Base-by-base conservation (phyloP, 2,329 filamentous ascomycete genomes). In the Graphilbum fragrans region DNA sequence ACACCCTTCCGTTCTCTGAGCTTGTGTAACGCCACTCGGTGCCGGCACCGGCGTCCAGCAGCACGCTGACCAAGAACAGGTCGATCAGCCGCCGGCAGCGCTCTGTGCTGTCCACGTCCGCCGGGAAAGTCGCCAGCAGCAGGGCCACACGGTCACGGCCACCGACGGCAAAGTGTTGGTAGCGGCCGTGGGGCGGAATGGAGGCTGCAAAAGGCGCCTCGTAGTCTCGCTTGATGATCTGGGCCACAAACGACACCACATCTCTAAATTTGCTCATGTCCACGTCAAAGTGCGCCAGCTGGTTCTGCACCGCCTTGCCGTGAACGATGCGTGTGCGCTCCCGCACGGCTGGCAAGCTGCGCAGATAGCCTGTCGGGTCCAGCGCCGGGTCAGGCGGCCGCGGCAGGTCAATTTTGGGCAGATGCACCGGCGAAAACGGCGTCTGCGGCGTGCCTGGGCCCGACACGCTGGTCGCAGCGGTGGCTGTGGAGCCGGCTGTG, bases 11-110 rank as follows among this genome's bases (percentile, higher is more conserved):
- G 49, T 87, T 93, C 55, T 94, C 87, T 48, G 80, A 80, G 56
- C 86, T 94, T 66, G 85, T 92, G 65, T 94, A 98, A 51, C 79
- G 81, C 92, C 92, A 98, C 50, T 77, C 73, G 3, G 79, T 90
- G 33, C 92, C 92, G 2, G 92, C 87, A 33, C 92, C 92, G 5
- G 92, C 86, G 55, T 93, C 85, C 9, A 93, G 70, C 38, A 93
- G 66, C 8, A 92, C 85, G 38, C 85, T 90, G 47, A 92, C 57
- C 34, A 87, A 65, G 62, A 87, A 88, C 29, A 90, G 70, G 52
- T 88, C 84, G 45, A 90, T 72, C 47, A 90, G 62, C 47, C 85
- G 74, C 47, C 83, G 78, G 45, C 82, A 85, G 47, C 78, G 75
- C 61, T 90, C 84, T 43, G 77, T 75, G 48, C 69, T 73, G 57